Evolutionary conservation across 176 grass and related monocot species (phyloP), one percentile per base, ranked within the genome.

Genomic region (Triticum turgidum): DNA sequence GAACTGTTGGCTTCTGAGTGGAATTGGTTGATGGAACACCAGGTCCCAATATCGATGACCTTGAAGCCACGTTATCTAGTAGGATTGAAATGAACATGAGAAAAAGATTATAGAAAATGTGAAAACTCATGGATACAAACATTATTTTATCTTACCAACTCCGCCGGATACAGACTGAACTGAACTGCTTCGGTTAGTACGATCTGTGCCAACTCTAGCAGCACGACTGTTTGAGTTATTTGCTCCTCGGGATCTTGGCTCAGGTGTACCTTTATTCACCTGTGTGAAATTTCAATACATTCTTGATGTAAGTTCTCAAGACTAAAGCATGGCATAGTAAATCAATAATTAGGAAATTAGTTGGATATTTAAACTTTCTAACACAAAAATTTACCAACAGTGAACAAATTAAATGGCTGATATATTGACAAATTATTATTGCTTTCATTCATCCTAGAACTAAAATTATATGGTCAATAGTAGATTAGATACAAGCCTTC

Each of bases 251-350:
- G 90, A 61, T 80, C 87, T 96, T 47, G 88, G 86, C 47, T 94
- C 92, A 47, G 85, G 80, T 13, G 61, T 80, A 4, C 94, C 92
- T 88, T 96, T 96, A 62, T 96, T 96, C 61, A 92, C 81, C 96
- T 98, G 49, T 69, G 84, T 13, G 73, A 85, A 78, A 76, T 87
- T 85, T 84, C 89, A 85, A 64, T 39, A 88, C 3, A 65, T 77
- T 76, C 21, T 80, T 77, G 61, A 82, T 17, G 2, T 77, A 71
- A 83, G 74, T 63, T 88, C 61, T 84, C 35, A 67, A 82, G 39
- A 78, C 49, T 69, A 82, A 49, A 84, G 35, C 7, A 62, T n/a
- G 0, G 74, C 8, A 69, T 17, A 4, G 35, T 69, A 68, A 49
- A 81, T 5, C 39, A 73, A 61, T 80, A 78, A 37, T 66, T 41